phyloP scores from a whole-genome alignment of 164 flowering plant genomes.

The Annona cherimola region DNA sequence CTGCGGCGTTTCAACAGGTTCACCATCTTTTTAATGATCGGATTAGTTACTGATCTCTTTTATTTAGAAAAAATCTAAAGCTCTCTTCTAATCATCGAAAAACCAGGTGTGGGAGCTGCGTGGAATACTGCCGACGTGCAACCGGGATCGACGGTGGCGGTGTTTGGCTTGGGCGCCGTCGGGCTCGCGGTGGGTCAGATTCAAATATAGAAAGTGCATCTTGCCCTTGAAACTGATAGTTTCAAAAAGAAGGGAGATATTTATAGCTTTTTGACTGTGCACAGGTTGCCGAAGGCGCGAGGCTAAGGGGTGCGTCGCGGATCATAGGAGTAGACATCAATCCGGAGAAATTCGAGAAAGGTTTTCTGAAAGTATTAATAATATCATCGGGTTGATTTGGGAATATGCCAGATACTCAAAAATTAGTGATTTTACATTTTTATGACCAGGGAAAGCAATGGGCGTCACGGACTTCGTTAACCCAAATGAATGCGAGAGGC shows the following conservation, averaged over 20 bases:
- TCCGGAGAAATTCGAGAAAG: conserved; percentile 43
- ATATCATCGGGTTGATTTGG: background rate
- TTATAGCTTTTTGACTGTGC: background rate
- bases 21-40: background rate
- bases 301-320: conserved; percentile 57
- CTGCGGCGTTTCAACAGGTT: conserved; percentile 71
- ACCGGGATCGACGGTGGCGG: conserved; percentile 49
- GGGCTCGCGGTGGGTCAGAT: conserved; percentile 59
- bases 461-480: conserved; percentile 69
- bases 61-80: background rate
- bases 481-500: conserved; percentile 38
- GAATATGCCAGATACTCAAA: no score
- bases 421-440: background rate
- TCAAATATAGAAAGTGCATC: no score
- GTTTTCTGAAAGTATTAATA: conserved; percentile 18
- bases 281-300: conserved; percentile 71
- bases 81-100: background rate
- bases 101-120: conserved; percentile 62
- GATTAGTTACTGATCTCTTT: background rate
- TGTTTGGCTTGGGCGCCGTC: conserved; percentile 74
- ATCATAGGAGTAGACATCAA: conserved; percentile 77
- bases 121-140: conserved; percentile 74
- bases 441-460: conserved; percentile 34
- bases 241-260: no score
- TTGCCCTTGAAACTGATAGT: background rate